Conservation (phyloP, 2,329 filamentous ascomycete species). For the Colletotrichum magnum region DNA sequence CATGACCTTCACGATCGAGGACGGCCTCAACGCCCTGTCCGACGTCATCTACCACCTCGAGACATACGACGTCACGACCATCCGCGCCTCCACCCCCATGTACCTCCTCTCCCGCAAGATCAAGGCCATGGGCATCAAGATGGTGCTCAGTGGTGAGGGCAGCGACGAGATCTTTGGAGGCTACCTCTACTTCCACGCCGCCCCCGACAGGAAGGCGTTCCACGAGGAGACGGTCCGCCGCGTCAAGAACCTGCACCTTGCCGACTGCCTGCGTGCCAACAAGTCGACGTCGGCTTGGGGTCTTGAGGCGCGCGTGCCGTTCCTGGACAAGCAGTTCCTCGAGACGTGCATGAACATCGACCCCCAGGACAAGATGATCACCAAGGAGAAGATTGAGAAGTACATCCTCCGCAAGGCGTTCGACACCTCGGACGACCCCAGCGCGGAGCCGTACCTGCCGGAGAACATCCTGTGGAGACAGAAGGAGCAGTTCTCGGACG, state of each 20-base stretch:
- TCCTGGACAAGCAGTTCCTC: conserved; percentile 97
- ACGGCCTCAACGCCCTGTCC: conserved; percentile 94
- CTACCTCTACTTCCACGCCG: conserved; percentile 98
- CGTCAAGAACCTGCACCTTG: conserved; percentile 95
- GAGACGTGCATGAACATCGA: conserved; percentile 95
- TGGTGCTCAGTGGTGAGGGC: conserved; percentile 97
- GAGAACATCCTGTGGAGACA: conserved; percentile 97
- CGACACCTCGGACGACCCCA: conserved; percentile 90
- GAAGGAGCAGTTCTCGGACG: conserved; percentile 99
- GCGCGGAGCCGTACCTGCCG: conserved; percentile 88
- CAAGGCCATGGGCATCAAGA: conserved; percentile 99
- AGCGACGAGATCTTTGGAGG: conserved; percentile 99
- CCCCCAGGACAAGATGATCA: conserved; percentile 96
- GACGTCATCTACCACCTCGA: conserved; percentile 99
- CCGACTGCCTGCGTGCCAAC: conserved; percentile 98
- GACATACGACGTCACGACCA: conserved; percentile 98
- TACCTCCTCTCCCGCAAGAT: conserved; percentile 98
- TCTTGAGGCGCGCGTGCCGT: conserved; percentile 96
- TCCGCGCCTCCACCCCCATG: conserved; percentile 98
- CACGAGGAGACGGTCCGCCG: conserved; percentile 95
- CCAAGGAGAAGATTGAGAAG: conserved; percentile 90
- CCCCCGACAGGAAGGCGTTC: conserved; percentile 91
- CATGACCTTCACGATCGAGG: conserved; percentile 98
- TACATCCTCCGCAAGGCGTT: conserved; percentile 99
- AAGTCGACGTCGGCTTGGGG: conserved; percentile 99